Evolutionary conservation across 441 rosid genomes (phyloP).

Genomic region (Lepidium campestre): DNA sequence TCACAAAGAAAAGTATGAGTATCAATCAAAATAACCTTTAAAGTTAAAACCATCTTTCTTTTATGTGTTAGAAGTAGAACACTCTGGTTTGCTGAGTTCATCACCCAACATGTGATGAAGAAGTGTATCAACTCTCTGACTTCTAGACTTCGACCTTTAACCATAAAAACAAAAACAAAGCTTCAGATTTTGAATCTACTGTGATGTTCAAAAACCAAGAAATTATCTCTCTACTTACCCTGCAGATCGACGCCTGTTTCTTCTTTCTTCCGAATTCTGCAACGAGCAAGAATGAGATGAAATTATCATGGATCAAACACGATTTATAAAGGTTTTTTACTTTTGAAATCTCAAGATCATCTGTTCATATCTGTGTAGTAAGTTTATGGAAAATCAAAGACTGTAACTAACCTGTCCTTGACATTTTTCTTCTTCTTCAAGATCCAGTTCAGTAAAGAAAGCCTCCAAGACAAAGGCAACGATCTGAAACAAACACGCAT

Average conservation of each 20-base stretch:
- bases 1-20: background rate
- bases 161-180: slow-evolving; percentile 13
- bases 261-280: slow-evolving; percentile 46
- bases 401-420: slow-evolving; percentile 56
- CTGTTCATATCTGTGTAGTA: background rate
- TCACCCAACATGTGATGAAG: slow-evolving; percentile 87
- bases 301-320: background rate
- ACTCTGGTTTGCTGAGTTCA: slow-evolving; percentile 34
- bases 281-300: background rate
- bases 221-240: slow-evolving; percentile 47
- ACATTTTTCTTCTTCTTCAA: slow-evolving; percentile 52
- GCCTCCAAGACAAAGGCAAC: slow-evolving; percentile 98
- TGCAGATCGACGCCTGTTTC: slow-evolving; percentile 36
- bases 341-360: background rate
- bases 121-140: slow-evolving; percentile 87
- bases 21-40: background rate
- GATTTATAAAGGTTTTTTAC: background rate
- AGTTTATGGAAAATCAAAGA: background rate
- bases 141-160: slow-evolving; percentile 70
- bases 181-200: background rate
- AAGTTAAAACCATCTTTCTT: background rate
- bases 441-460: slow-evolving; percentile 89
- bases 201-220: background rate
- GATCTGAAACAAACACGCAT: slow-evolving; percentile 47
- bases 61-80: slow-evolving; percentile 19